Evolutionary conservation across 495 filamentous ascomycete species (phyloP).

Genomic region (Tuber magnatum): DNA sequence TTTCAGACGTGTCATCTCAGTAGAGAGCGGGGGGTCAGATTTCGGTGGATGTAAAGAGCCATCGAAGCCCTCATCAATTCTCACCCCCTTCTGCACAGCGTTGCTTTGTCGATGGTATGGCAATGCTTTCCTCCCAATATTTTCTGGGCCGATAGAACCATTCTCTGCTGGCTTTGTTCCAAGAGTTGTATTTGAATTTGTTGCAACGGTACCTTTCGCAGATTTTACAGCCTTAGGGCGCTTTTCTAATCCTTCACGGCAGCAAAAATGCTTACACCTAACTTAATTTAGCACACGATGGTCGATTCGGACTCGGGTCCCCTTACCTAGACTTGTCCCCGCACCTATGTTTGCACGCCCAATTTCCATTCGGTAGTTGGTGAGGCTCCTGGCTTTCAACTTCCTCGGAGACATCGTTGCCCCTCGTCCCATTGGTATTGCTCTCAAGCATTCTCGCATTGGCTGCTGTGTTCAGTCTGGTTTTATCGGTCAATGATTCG

Average conservation of each 20-base stretch:
- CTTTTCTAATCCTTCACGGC: constrained; percentile 77
- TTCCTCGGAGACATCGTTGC: not conserved
- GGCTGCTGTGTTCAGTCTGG: constrained; percentile 6
- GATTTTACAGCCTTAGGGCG: constrained; percentile 55
- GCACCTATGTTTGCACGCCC: constrained; percentile 79
- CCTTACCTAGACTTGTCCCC: constrained; percentile 60
- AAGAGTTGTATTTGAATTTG: constrained; percentile 30
- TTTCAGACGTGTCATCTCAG: not conserved
- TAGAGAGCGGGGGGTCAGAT: not conserved
- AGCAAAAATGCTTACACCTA: constrained; percentile 77
- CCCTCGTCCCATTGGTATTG: not conserved
- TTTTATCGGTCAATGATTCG: constrained; percentile 12
- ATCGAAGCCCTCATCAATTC: not conserved
- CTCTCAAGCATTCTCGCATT: constrained; percentile 20
- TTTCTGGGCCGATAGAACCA: not conserved
- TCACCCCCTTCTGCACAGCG: not conserved
- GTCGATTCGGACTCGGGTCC: constrained; percentile 15
- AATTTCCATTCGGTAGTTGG: constrained; percentile 72
- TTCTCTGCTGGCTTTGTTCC: not conserved
- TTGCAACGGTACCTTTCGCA: not conserved
- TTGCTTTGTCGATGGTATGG: not conserved
- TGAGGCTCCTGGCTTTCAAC: constrained; percentile 41
- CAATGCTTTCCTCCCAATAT: not conserved
- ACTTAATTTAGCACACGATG: constrained; percentile 39
- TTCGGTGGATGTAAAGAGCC: not conserved